Percentiles rank a stretch among this genome's conserved stretches.
Conservation (phyloP, 495 filamentous ascomycete genomes). For the Chaetomium fimeti region DNA sequence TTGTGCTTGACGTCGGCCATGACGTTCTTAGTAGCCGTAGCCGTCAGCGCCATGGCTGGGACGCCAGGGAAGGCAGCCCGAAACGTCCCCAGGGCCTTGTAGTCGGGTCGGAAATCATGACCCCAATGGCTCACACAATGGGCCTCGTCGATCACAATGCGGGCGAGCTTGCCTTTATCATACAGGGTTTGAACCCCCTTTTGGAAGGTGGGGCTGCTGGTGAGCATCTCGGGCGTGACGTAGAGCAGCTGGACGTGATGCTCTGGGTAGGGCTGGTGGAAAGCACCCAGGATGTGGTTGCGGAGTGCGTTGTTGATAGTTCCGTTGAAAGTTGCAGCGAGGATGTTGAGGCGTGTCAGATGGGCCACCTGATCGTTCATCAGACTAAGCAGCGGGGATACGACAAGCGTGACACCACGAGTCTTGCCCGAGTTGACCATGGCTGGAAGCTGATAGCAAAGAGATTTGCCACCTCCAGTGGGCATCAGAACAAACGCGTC, state of each 20-base stretch:
- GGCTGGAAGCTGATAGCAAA: slow-evolving; percentile 95
- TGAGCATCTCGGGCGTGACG: slow-evolving; percentile 95
- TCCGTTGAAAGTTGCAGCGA: slow-evolving; percentile 75
- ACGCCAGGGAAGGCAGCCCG: slow-evolving; percentile 68
- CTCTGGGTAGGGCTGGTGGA: slow-evolving; percentile 63
- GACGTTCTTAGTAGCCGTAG: slow-evolving; percentile 91
- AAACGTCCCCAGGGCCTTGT: slow-evolving; percentile 77
- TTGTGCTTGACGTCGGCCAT: slow-evolving; percentile 86
- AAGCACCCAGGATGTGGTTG: slow-evolving; percentile 55
- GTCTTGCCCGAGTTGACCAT: slow-evolving; percentile 79
- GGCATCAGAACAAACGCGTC: slow-evolving; percentile 97
- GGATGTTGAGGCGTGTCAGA: slow-evolving; percentile 68
- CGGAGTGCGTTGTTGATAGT: slow-evolving; percentile 59
- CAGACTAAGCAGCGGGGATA: slow-evolving; percentile 90
- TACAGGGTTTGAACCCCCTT: slow-evolving; percentile 63
- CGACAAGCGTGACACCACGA: slow-evolving; percentile 81
- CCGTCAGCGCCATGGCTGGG: slow-evolving; percentile 90
- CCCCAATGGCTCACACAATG: slow-evolving; percentile 99
- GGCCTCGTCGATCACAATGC: slow-evolving; percentile 95
- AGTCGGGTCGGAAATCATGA: slow-evolving; percentile 96
- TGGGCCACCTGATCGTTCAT: slow-evolving; percentile 96
- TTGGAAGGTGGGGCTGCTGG: slow-evolving; percentile 65
- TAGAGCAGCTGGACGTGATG: slow-evolving; percentile 79
- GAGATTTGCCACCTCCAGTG: slow-evolving; percentile 92
- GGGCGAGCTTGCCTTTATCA: slow-evolving; percentile 65